These are phyloP conservation scores for Sechiopsis laciniata DNA, from an alignment of 306 rosid species.

Conservation along the genomic window DNA sequence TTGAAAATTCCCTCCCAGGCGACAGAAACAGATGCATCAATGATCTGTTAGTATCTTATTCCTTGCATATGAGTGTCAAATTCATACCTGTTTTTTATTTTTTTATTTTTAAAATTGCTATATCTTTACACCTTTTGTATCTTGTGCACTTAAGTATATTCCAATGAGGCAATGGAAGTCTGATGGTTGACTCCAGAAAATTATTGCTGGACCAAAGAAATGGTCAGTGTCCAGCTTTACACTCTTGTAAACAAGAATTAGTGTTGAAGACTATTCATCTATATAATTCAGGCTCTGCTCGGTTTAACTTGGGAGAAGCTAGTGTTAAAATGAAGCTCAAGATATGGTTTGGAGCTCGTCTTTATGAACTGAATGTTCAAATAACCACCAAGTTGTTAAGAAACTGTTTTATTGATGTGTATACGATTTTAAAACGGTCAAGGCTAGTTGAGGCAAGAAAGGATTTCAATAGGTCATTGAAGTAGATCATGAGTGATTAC, in stretches of 20 bases:
- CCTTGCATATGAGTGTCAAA: neutral
- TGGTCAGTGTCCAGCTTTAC: neutral
- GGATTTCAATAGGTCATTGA: neutral
- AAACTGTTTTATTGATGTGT: neutral
- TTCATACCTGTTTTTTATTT: neutral
- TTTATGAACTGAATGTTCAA: constrained; percentile 13
- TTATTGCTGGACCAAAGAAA: neutral
- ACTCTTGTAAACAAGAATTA: neutral
- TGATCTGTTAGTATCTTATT: constrained; percentile 63
- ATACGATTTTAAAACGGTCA: neutral
- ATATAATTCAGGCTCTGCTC: neutral
- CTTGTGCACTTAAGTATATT: neutral
- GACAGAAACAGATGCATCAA: constrained; percentile 90
- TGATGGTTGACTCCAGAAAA: neutral
- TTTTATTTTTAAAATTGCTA: neutral
- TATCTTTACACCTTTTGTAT: constrained; percentile 1
- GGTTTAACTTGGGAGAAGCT: neutral
- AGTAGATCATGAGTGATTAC: constrained; percentile 2
- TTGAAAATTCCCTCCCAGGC: constrained; percentile 91
- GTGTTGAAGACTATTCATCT: neutral
- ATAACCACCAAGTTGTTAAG: neutral
- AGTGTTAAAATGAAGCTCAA: neutral
- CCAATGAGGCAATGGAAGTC: neutral
- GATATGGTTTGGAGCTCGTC: neutral
- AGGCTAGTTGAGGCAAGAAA: neutral